Evolutionary conservation across 1,139 yeast species (phyloP).

Genomic region (Yamadazyma conglobata): DNA sequence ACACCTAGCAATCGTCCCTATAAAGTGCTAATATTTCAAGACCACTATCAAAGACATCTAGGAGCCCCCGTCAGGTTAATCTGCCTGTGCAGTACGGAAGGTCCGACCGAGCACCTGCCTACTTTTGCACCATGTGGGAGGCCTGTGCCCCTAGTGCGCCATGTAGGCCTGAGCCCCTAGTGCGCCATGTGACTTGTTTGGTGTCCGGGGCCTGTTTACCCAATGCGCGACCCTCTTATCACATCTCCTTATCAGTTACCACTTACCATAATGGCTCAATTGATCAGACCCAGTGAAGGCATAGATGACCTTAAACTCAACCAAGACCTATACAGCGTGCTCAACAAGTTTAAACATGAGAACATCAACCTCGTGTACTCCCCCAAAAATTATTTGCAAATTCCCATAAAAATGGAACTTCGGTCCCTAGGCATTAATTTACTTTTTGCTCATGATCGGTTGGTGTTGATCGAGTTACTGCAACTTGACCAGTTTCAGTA

Average conservation of each 20-base stretch:
- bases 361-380: conserved; percentile 26
- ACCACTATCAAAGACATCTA: too few species aligned
- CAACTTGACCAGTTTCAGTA: conserved; percentile 20
- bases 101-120: too few species aligned
- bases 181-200: too few species aligned
- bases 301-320: conserved; percentile 27
- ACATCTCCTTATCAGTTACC: conserved; percentile 1
- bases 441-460: conserved; percentile 35
- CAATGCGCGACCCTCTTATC: not conserved
- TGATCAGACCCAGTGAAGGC: conserved; percentile 34
- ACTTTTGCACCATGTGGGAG: too few species aligned
- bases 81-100: too few species aligned
- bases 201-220: too few species aligned
- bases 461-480: conserved; percentile 46
- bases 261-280: conserved; percentile 3
- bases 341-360: conserved; percentile 24
- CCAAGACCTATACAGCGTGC: conserved; percentile 23
- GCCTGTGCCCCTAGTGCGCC: too few species aligned
- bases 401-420: conserved; percentile 32
- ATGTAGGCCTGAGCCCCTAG: too few species aligned
- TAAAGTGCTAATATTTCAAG: too few species aligned
- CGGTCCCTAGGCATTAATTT: conserved; percentile 33
- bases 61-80: too few species aligned
- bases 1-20: too few species aligned
- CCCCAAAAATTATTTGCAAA: conserved; percentile 20